Base-by-base conservation (phyloP, 805 yeast genomes). In the Blastobotrys muscicola region DNA sequence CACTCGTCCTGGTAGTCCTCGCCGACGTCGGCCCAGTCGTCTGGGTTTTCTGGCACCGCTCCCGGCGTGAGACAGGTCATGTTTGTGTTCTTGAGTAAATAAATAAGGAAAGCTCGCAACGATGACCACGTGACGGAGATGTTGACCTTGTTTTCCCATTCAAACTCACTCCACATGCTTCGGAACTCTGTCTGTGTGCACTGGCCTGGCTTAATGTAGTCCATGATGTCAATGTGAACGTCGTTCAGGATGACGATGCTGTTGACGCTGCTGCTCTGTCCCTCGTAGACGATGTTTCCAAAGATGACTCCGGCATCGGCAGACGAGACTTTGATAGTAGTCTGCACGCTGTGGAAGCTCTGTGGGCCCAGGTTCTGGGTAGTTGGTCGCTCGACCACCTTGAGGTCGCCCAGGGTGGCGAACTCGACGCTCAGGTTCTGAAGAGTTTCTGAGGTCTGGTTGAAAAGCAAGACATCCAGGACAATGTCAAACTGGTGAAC, bases 291-390 rank as follows among this genome's bases (percentile, higher is more conserved):
- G 61, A 92, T 87, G 66, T 90, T 90, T 60, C 99, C 99, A 61
- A 92, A 92, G 41, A 92, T 85, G 43, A 90, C 96, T 55, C 97
- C 98, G 7, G 98, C 89, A 59, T 94, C 98, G 11, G 97, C 97
- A 36, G 95, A 84, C 0, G 95, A 82, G 37, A 92, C 99, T 65
- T 87, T 87, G 52, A 92, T 76, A 2, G 97, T 89, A 38, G 89
- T 78, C 54, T 85, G 89, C 31, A 85, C 73, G 49, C 84, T 83
- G 66, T 85, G 85, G 78, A 92, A 92, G 14, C 96, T 96, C 66
- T 89, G 95, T n/a, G 98, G 95, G 16, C 95, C 95, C 48, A 92
- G 76, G 60, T 90, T 92, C 34, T 82, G 86, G 11, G 94, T 78
- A 2, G 85, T 71, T 38, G 97, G 95, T 55, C 81, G 81, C 58